Base-by-base conservation (phyloP, 352 stramenopile genomes). In the Phytophthora cryptogea region DNA sequence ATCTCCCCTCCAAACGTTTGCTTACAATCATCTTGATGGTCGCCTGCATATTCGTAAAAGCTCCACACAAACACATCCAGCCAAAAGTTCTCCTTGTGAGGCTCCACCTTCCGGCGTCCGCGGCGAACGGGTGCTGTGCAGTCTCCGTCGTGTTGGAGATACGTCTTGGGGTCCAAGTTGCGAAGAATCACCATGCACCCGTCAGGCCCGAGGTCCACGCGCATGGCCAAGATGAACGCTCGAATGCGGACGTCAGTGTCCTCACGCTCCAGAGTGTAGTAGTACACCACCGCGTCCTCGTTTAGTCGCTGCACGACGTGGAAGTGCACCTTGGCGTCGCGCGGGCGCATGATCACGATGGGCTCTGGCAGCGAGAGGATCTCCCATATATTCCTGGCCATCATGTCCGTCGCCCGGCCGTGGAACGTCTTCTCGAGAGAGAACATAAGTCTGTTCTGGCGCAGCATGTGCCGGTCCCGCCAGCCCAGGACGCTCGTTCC, bases 41-140 rank as follows among this genome's bases (percentile, higher is more conserved):
- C 69, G 9, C 72, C 72, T 11, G 62, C 69, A 6, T 70, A 69
- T 8, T 80, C 67, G 43, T 88, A 89, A n/a, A 79, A 68, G 31
- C 70, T 74, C 81, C 81, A 91, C 6, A 86, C 76, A 40, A 90
- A 90, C 48, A 76, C 78, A 64, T 88, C 73, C 27, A 90, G 78
- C 81, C 81, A 89, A 17, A 83, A 76, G 46, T 89, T 66, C 32
- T 80, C 71, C 39, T 66, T 76, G 23, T 80, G 71, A 17, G 63
- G 71, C 67, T 80, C 68, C 31, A 80, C 53, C 46, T 80, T 76
- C 35, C 69, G 72, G 33, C 81, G 76, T n/a, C 81, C 81, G 11
- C 81, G 78, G 5, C 78, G 76, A 31, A 88, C 81, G 23, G 73
- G 77, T 40, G 69, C 59, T 56, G 58, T 70, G 43, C 49, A 69